Percentiles rank a stretch among this genome's conserved stretches.
Evolutionary conservation across 495 filamentous ascomycete genomes (phyloP).

Genomic region (Pseudoneurospora amorphoporcata): DNA sequence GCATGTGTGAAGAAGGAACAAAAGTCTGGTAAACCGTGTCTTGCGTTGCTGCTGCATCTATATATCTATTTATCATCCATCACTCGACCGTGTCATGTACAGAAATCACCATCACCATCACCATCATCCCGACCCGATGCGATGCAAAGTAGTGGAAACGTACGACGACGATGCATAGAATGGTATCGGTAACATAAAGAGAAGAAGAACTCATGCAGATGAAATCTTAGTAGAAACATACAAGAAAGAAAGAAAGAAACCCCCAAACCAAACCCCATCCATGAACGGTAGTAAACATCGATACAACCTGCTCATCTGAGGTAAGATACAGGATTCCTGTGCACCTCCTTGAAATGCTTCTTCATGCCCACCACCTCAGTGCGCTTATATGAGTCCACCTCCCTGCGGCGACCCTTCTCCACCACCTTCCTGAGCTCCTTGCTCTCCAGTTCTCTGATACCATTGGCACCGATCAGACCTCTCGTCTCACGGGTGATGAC

Average conservation of each 20-base stretch:
- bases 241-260: background rate
- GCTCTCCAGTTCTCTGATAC: slow-evolving; percentile 7
- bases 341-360: slow-evolving; percentile 23
- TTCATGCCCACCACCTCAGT: slow-evolving; percentile 8
- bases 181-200: background rate
- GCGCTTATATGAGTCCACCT: slow-evolving; percentile 13
- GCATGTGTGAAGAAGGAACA: too few species aligned
- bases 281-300: background rate
- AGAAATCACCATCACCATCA: background rate
- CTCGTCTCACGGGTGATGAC: slow-evolving; percentile 16
- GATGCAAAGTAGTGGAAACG: background rate
- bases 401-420: slow-evolving; percentile 17
- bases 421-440: slow-evolving; percentile 9
- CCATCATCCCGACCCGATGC: background rate
- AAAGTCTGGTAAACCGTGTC: too few species aligned
- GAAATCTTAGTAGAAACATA: background rate
- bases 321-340: slow-evolving; percentile 18
- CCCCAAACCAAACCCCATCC: background rate
- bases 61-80: background rate
- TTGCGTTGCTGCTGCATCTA: background rate
- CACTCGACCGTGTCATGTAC: background rate
- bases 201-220: background rate
- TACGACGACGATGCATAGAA: background rate
- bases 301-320: slow-evolving; percentile 8
- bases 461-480: slow-evolving; percentile 12